Base-by-base conservation (phyloP, 805 yeast species). In the Lipomyces chichibuensis region DNA sequence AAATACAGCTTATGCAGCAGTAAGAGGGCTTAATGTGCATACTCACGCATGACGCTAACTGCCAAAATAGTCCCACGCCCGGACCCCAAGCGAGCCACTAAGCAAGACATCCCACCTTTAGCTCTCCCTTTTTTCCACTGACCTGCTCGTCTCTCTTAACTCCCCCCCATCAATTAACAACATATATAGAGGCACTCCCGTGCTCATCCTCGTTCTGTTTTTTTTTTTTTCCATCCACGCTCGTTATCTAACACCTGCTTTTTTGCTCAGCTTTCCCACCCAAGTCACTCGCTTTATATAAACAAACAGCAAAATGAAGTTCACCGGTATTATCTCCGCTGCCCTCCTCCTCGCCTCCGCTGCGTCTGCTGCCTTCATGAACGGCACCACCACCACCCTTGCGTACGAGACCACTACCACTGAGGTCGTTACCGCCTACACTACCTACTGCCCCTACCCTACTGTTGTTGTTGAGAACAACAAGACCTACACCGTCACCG, bases 371-470 rank as follows among this genome's bases (percentile, higher is more conserved):
- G 74, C 67, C 62, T 63, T 68, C 70, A 72, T 71, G 61, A 67
- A 65, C 80, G 80, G 81, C 72, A 79, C 85, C 71, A 51, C 69
- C 59, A 57, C 72, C 57, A 81, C 84, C 76, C 77, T 83, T 78
- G 81, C 85, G 72, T 78, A 76, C 79, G 78, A 75, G 69, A 77
- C 82, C 72, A 80, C 83, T 74, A 74, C 78, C 72, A 73, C 77
- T 60, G 84, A 84, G 71, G 87, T 87, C 70, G 91, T 88, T 76
- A 86, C 91, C 75, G 88, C 82, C 76, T 84, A 82, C 85, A 86
- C 90, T 81, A 90, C 96, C 74, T 90, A 88, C 89, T 90, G 96
- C 81, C 96, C 96, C 78, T 81, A 76, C 71, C 80, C 96, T 62
- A 91, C 96, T 74, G 80, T 84, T 68, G 75, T 90, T 68, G 83